Base-by-base conservation (phyloP, 805 yeast genomes). In the Saccharomycopsis sp. region DNA sequence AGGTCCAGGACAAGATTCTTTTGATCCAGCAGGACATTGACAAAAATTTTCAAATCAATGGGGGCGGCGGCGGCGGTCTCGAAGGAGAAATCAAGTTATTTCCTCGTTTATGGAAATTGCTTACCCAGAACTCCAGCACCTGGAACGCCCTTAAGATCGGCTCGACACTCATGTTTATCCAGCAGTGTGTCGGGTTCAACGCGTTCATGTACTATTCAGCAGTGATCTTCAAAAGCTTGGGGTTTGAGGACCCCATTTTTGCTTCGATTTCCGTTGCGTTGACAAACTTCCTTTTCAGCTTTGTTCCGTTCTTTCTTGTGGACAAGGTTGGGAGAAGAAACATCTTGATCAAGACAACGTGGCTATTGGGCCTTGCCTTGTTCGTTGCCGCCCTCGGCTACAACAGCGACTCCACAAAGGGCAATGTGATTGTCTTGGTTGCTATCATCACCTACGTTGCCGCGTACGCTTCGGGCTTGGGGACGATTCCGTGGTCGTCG, bases 171-270 rank as follows among this genome's bases (percentile, higher is more conserved):
- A 62, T 74, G 65, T 63, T 72, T 47, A 65, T 72, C 48, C 81
- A 76, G 53, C 81, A 75, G 55, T 62, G 68, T 38, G 66, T 75
- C n/a, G 81, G 81, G 41, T 69, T 73, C 53, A 75, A 75, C 58
- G 74, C 77, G 30, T 73, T 76, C 52, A 73, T 75, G 69, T 75
- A 74, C 56, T 76, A 75, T 51, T 72, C 77, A 4, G 71, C 80
- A 7, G 64, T 77, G 10, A 67, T 76, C 34, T 74, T 76, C 62
- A 55, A 66, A 40, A 64, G 68, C 16, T 65, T 73, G 16, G 75
- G 77, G 3, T 59, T 70, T 48, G 51, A 61, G 7, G 70, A 74
- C 52, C 76, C 80, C n/a, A 62, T 75, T 52, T 54, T 67, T 32
- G 73, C 77, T 3, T 73, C 79, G 5, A 70, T 74, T 20, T 53